These are phyloP conservation scores for Rosa chinensis DNA, from an alignment of 306 rosid genomes.

Conservation along the genomic window DNA sequence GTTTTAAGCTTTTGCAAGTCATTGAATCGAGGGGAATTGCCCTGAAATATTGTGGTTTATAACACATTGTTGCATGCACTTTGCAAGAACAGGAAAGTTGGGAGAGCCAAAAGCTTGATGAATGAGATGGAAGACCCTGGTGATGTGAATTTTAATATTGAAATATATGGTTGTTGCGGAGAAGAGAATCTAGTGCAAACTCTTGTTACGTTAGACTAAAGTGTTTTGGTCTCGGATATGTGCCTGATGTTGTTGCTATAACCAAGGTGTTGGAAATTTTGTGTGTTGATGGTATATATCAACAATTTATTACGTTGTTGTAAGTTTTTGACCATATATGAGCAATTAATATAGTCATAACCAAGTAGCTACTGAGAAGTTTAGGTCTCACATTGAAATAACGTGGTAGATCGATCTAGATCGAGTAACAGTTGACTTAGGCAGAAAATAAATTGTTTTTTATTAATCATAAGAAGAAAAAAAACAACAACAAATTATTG, in stretches of 20 bases:
- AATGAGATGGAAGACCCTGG: slow-evolving; percentile 58
- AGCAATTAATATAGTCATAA: too few species aligned
- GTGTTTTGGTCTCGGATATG: slow-evolving; percentile 55
- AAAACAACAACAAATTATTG: too few species aligned
- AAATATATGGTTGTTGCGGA: slow-evolving; percentile 62
- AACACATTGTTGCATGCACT: slow-evolving; percentile 73
- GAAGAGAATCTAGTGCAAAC: slow-evolving; percentile 70
- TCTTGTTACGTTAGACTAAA: slow-evolving; percentile 57
- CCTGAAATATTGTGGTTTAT: slow-evolving; percentile 58
- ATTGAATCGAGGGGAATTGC: slow-evolving; percentile 49
- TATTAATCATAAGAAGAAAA: too few species aligned
- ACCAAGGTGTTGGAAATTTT: slow-evolving; percentile 67
- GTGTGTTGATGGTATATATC: slow-evolving; percentile 38
- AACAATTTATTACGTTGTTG: too few species aligned
- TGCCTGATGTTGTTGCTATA: slow-evolving; percentile 57
- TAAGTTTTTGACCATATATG: too few species aligned
- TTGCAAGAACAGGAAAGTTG: slow-evolving; percentile 71
- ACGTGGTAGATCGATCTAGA: too few species aligned
- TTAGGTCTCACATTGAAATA: too few species aligned
- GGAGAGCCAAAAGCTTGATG: slow-evolving; percentile 85
- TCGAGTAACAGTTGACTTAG: too few species aligned
- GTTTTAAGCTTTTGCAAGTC: slow-evolving; percentile 70
- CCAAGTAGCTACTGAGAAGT: too few species aligned
- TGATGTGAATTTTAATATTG: slow-evolving; percentile 61
- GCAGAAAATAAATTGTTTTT: too few species aligned